Evolutionary conservation across 306 rosid genomes (phyloP).

Genomic region (Erythrophleum fordii): DNA sequence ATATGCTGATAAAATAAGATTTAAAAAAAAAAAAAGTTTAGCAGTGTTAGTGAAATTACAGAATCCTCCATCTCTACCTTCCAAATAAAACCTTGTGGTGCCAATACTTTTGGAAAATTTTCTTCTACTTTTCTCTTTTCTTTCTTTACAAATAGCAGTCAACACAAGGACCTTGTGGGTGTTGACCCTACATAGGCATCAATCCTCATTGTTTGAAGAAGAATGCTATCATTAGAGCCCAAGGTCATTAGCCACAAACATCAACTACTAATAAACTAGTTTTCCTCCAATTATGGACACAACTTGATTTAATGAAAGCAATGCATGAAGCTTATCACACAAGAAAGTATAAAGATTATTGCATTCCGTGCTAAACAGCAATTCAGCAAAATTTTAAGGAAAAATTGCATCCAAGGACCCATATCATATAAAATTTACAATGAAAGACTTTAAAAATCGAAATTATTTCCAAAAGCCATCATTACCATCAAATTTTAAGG

Average conservation of each 20-base stretch:
- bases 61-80: slow-evolving; percentile 7
- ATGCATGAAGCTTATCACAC: background rate
- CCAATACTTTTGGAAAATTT: slow-evolving; percentile 15
- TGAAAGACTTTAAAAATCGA: no score
- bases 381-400: no score
- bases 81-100: background rate
- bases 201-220: background rate
- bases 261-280: slow-evolving; percentile 2
- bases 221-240: background rate
- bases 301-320: background rate
- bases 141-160: slow-evolving; percentile 6
- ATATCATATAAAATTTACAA: no score
- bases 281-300: background rate
- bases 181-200: background rate
- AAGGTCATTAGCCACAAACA: background rate
- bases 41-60: background rate
- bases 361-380: background rate
- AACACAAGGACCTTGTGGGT: background rate
- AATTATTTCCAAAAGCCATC: no score
- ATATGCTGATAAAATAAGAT: no score
- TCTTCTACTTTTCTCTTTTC: background rate
- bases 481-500: no score
- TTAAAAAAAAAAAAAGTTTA: background rate
- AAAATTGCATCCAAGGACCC: no score
- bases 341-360: background rate